phyloP scores from a whole-genome alignment of 2,329 filamentous ascomycete species.

The Sphaerulina musiva region DNA sequence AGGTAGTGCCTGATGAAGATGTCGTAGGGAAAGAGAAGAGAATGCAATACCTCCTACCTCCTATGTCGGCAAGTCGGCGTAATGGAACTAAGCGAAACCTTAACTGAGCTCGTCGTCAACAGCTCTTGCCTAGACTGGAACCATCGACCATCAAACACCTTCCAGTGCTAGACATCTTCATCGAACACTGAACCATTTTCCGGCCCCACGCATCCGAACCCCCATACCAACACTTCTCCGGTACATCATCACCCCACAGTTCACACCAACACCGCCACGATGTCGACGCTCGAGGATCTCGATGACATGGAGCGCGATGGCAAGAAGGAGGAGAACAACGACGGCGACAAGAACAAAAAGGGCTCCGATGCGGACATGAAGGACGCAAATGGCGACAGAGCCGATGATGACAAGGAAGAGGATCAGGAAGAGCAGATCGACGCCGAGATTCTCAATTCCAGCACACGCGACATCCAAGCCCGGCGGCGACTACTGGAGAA shows the following conservation, averaged over 20 bases:
- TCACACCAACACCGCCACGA: constrained; percentile 39
- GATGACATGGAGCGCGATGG: constrained; percentile 78
- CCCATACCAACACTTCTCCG: too few relatives aligned
- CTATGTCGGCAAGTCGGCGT: too few relatives aligned
- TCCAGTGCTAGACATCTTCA: not conserved
- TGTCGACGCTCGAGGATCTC: constrained; percentile 89
- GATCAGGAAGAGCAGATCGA: constrained; percentile 74
- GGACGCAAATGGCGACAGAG: constrained; percentile 36
- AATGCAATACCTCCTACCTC: too few relatives aligned
- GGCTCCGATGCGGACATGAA: constrained; percentile 75
- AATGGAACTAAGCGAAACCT: not conserved
- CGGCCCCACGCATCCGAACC: not conserved
- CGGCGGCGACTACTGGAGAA: constrained; percentile 90
- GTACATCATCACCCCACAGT: not conserved
- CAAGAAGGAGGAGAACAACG: constrained; percentile 60
- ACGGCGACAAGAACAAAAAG: constrained; percentile 51
- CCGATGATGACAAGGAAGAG: constrained; percentile 55
- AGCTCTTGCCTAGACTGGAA: not conserved
- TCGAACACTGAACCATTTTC: not conserved
- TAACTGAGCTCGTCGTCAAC: not conserved
- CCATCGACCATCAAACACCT: not conserved
- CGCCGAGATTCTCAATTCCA: constrained; percentile 85
- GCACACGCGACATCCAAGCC: constrained; percentile 90
- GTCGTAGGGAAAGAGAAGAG: too few relatives aligned
- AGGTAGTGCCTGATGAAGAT: too few relatives aligned